These are phyloP conservation scores for Westerdykella ornata DNA, from an alignment of 2,329 filamentous ascomycete genomes.

Conservation along the genomic window DNA sequence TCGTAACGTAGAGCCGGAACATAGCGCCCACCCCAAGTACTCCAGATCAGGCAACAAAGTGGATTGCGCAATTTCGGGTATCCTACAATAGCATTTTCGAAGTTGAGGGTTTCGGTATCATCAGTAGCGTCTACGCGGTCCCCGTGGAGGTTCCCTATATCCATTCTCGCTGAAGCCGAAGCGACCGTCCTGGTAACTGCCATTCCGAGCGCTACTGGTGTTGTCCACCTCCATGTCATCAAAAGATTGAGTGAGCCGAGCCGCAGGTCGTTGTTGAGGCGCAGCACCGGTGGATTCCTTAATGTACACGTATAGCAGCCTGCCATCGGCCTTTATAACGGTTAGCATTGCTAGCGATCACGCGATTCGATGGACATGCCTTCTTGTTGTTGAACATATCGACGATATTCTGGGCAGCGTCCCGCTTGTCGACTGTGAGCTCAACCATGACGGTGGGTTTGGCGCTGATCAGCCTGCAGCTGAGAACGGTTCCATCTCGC, in stretches of 20 bases:
- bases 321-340: slow-evolving; percentile 60
- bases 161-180: slow-evolving; percentile 37
- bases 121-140: slow-evolving; percentile 31
- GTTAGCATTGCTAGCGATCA: slow-evolving; percentile 9
- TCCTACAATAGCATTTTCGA: slow-evolving; percentile 16
- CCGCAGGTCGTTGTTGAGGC: slow-evolving; percentile 24
- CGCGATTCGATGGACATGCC: slow-evolving; percentile 42
- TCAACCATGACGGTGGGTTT: slow-evolving; percentile 69
- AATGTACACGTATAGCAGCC: slow-evolving; percentile 65
- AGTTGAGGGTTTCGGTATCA: neutral
- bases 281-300: slow-evolving; percentile 44
- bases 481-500: slow-evolving; percentile 41
- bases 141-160: slow-evolving; percentile 25
- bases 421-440: slow-evolving; percentile 64
- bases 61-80: slow-evolving; percentile 11
- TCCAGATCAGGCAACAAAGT: too few species aligned
- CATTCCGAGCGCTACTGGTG: slow-evolving; percentile 21
- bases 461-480: slow-evolving; percentile 61
- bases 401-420: slow-evolving; percentile 68
- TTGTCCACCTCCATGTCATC: slow-evolving; percentile 42
- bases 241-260: slow-evolving; percentile 16
- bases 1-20: too few species aligned
- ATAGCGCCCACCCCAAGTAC: too few species aligned
- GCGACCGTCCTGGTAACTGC: slow-evolving; percentile 40
- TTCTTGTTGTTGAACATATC: slow-evolving; percentile 72